Evolutionary conservation across 2,329 filamentous ascomycete species (phyloP), one percentile per base, ranked within the genome.

Genomic region (Hortaea sp.): DNA sequence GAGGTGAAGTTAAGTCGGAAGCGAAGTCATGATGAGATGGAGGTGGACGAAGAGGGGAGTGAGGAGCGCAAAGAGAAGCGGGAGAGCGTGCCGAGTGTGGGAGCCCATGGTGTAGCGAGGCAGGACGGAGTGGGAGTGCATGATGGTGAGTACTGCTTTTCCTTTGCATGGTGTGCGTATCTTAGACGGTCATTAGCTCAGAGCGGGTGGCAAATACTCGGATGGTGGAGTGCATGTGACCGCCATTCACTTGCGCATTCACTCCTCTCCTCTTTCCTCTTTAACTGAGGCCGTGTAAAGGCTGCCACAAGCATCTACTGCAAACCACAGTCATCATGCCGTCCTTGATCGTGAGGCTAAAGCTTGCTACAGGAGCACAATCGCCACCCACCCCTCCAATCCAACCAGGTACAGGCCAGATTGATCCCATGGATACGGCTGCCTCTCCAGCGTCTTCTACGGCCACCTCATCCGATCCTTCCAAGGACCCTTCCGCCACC

Each of bases 51-150:
- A 65, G 66, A 64, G 29, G 76, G 78, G 61, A 68, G 66, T 37
- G 68, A 72, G 27, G 88, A 89, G 64, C 75, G 84, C 53, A 88
- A 86, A 73, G 88, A 86, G 70, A 81, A 85, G 63, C 88, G 88
- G 67, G 85, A 83, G 48, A 73, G 78, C 39, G 44, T 59, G 48
- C 58, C 60, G 5, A 71, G 73, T 31, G 74, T 80, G 52, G 81
- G 81, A 40, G 79, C 80, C 10, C 81, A 83, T 66, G 77, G 75
- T 44, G 48, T 82, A 29, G 74, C 78, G 7, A 69, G 78, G 52
- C 81, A 84, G 66, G 81, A 84, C 66, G 81, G 80, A 6, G 69
- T 72, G 12, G 77, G 79, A 49, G 66, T 73, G 9, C 73, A 77
- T 57, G 73, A 81, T 67, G 77, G 79, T 76, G 66, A 53, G 70